A percentile compares a stretch with the other conserved stretches of the same genome.
These are phyloP conservation scores for Lizonia empirigonia DNA, from an alignment of 2,329 filamentous ascomycete species.

Conservation along the genomic window DNA sequence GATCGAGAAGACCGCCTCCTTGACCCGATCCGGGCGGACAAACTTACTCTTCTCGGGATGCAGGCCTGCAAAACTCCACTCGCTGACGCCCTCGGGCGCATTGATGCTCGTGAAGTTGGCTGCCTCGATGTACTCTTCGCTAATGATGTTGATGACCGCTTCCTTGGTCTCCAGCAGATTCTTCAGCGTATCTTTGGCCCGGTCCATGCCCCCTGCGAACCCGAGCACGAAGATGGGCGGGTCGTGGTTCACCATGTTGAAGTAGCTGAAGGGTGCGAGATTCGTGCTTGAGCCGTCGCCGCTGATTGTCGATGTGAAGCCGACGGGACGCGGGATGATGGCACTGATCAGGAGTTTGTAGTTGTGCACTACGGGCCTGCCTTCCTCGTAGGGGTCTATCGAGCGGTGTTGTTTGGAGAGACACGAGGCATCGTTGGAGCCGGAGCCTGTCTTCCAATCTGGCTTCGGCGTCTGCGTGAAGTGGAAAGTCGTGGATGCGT, in stretches of 20 bases:
- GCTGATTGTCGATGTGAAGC: slow-evolving; percentile 63
- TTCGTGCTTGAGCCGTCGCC: slow-evolving; percentile 71
- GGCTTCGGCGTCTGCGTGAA: slow-evolving; percentile 69
- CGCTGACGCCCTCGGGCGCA: slow-evolving; percentile 74
- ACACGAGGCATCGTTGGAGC: slow-evolving; percentile 64
- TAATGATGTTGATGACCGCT: slow-evolving; percentile 82
- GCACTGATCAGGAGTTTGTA: slow-evolving; percentile 91
- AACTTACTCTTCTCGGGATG: slow-evolving; percentile 69
- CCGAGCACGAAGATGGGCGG: slow-evolving; percentile 79
- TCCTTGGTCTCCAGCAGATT: slow-evolving; percentile 75
- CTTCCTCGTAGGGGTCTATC: slow-evolving; percentile 80
- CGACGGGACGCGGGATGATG: slow-evolving; percentile 82
- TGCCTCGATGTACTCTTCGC: slow-evolving; percentile 82
- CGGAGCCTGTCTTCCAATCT: slow-evolving; percentile 68
- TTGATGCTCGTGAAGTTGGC: slow-evolving; percentile 83
- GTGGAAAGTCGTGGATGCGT: slow-evolving; percentile 55
- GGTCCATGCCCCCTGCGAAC: slow-evolving; percentile 61
- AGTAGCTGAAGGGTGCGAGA: slow-evolving; percentile 87
- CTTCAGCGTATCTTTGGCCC: slow-evolving; percentile 77
- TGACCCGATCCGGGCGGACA: slow-evolving; percentile 74
- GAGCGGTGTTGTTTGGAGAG: slow-evolving; percentile 67
- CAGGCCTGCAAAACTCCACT: slow-evolving; percentile 80
- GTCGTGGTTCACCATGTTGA: slow-evolving; percentile 82
- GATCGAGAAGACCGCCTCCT: slow-evolving; percentile 81
- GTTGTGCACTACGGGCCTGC: slow-evolving; percentile 72